Conservation (phyloP, 495 filamentous ascomycete genomes). For the Neurospora sp. region DNA sequence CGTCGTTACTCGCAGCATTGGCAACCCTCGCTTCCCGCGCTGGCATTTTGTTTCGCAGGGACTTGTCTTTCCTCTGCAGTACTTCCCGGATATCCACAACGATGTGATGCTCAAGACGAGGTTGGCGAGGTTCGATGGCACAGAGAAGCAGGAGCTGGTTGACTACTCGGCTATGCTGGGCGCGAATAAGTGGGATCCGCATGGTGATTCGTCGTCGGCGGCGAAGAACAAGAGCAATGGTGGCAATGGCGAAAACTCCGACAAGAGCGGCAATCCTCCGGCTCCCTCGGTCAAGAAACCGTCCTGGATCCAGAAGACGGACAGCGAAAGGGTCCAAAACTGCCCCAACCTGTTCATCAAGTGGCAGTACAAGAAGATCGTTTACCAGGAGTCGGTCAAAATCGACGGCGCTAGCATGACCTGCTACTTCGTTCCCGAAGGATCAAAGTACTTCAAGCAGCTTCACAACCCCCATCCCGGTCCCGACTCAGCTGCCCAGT, state of each 20-base stretch:
- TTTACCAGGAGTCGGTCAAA: conserved; percentile 19
- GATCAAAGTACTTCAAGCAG: not conserved
- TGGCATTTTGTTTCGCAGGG: conserved; percentile 12
- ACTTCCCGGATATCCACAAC: conserved; percentile 1
- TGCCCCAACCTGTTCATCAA: conserved; percentile 23
- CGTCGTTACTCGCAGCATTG: not conserved
- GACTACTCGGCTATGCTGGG: conserved; percentile 7
- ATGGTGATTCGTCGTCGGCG: not conserved
- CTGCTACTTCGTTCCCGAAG: conserved; percentile 11
- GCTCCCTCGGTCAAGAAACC: conserved; percentile 3
- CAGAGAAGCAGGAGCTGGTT: not conserved
- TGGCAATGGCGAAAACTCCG: not conserved
- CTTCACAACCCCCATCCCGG: not conserved
- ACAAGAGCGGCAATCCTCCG: not conserved
- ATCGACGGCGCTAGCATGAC: conserved; percentile 17
- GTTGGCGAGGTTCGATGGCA: not conserved
- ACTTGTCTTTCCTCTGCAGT: conserved; percentile 2
- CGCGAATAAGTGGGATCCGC: conserved; percentile 6
- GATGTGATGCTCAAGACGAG: not conserved
- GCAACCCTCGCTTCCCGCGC: not conserved
- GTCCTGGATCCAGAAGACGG: conserved; percentile 12
- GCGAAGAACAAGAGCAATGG: not conserved
- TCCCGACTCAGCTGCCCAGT: not conserved
- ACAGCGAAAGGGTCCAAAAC: conserved; percentile 14
- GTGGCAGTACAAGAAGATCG: conserved; percentile 4